Evolutionary conservation across 129 eudicot genomes (phyloP).

Genomic region (Apium graveolens): DNA sequence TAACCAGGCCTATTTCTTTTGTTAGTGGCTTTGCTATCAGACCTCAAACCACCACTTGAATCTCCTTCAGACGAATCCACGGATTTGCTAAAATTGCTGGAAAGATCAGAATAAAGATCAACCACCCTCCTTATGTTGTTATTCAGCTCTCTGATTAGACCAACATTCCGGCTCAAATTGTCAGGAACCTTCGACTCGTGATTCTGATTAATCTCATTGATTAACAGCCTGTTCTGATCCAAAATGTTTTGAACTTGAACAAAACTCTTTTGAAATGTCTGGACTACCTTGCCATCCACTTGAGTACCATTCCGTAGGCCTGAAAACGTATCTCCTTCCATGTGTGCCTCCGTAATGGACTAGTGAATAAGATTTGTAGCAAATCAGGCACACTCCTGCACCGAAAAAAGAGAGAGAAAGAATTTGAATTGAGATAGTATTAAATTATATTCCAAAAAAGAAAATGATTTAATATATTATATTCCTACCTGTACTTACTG

Average conservation of each 20-base stretch:
- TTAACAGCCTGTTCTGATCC: constrained; percentile 81
- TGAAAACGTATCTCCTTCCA: constrained; percentile 59
- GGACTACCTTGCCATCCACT: constrained; percentile 64
- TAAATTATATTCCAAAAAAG: background rate
- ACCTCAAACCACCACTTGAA: constrained; percentile 45
- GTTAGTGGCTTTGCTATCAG: constrained; percentile 55
- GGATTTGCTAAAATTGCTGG: constrained; percentile 47
- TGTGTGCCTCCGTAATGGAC: constrained; percentile 10
- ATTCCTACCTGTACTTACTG: constrained; percentile 27
- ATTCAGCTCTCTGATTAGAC: constrained; percentile 71
- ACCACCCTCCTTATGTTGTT: constrained; percentile 82
- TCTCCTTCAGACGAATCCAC: constrained; percentile 76
- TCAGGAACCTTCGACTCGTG: constrained; percentile 84
- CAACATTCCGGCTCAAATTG: constrained; percentile 73
- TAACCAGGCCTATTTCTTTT: constrained; percentile 61
- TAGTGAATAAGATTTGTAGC: constrained; percentile 10
- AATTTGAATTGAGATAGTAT: background rate
- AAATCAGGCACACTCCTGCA: constrained; percentile 30
- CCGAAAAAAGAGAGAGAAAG: background rate
- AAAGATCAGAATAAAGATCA: constrained; percentile 71
- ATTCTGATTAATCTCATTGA: constrained; percentile 82
- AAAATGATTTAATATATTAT: constrained; percentile 16
- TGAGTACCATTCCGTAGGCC: constrained; percentile 46
- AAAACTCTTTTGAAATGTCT: constrained; percentile 79
- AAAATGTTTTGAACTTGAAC: constrained; percentile 78